These are phyloP conservation scores for Arthroderma sp. DNA, from an alignment of 2,329 filamentous ascomycete genomes.

Conservation along the genomic window DNA sequence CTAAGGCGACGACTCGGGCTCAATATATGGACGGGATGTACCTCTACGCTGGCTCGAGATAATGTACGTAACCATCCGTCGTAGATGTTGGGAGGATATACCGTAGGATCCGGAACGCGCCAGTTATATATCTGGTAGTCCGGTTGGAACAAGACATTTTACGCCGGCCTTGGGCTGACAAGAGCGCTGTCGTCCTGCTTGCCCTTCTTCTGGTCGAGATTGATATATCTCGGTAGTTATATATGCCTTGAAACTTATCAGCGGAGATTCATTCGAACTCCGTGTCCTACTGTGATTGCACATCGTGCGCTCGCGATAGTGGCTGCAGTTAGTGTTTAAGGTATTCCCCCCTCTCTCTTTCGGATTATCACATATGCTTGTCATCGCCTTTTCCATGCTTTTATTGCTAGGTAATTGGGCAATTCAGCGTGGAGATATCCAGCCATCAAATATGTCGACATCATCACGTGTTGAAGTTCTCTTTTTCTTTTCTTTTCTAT, in stretches of 20 bases:
- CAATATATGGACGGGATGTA: too few species aligned
- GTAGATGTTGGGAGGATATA: too few species aligned
- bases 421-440: background rate
- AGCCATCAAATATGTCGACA: background rate
- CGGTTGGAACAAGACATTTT: too few species aligned
- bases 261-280: background rate
- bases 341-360: background rate
- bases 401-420: background rate
- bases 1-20: too few species aligned
- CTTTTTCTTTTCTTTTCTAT: background rate
- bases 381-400: background rate
- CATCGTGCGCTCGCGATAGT: background rate
- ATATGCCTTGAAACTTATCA: too few species aligned
- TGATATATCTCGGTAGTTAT: background rate
- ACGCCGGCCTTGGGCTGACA: too few species aligned
- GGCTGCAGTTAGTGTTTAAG: background rate
- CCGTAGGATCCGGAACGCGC: background rate
- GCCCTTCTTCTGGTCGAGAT: background rate
- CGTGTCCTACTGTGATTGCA: background rate
- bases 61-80: too few species aligned
- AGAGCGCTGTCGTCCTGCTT: too few species aligned
- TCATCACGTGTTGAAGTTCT: background rate
- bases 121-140: too few species aligned
- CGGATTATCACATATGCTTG: background rate
- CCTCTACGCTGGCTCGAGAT: background rate